Conservation (phyloP, 1,139 yeast genomes). For the Blastobotrys ciferrii region DNA sequence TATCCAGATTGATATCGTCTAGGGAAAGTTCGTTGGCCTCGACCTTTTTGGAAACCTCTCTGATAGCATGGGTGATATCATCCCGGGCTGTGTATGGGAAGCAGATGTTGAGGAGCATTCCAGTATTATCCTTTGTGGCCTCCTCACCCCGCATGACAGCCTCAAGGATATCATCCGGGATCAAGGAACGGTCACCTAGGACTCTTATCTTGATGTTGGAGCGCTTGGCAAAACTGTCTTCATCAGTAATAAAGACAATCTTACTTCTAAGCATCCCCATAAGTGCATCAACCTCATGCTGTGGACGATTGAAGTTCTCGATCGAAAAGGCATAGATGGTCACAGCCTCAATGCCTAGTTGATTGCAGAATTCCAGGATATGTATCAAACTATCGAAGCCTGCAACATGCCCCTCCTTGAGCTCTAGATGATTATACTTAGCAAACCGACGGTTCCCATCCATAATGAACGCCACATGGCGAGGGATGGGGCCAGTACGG, state of each 20-base stretch:
- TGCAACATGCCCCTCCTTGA: constrained; percentile 86
- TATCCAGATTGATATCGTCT: constrained; percentile 44
- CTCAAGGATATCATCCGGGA: constrained; percentile 67
- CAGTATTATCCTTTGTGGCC: constrained; percentile 60
- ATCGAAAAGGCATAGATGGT: constrained; percentile 95
- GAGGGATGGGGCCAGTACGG: constrained; percentile 79
- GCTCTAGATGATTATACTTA: constrained; percentile 61
- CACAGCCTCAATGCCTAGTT: constrained; percentile 77
- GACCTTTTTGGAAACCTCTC: constrained; percentile 47
- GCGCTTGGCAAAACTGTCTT: constrained; percentile 52
- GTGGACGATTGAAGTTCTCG: constrained; percentile 86
- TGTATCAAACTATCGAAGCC: constrained; percentile 66
- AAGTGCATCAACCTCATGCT: constrained; percentile 75
- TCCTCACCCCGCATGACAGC: constrained; percentile 65
- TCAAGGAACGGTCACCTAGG: constrained; percentile 66
- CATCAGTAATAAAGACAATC: constrained; percentile 42
- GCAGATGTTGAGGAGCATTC: constrained; percentile 83
- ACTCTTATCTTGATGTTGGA: constrained; percentile 72
- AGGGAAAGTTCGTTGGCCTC: constrained; percentile 31
- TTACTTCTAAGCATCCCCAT: constrained; percentile 80
- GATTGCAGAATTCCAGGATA: constrained; percentile 74
- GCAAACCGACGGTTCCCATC: constrained; percentile 96
- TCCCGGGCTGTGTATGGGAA: constrained; percentile 94
- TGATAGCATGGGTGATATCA: constrained; percentile 75
- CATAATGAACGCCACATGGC: constrained; percentile 92